A percentile compares a stretch with the other conserved stretches of the same genome.
phyloP scores from a whole-genome alignment of 2,329 filamentous ascomycete species.

The Madurella fahalii region DNA sequence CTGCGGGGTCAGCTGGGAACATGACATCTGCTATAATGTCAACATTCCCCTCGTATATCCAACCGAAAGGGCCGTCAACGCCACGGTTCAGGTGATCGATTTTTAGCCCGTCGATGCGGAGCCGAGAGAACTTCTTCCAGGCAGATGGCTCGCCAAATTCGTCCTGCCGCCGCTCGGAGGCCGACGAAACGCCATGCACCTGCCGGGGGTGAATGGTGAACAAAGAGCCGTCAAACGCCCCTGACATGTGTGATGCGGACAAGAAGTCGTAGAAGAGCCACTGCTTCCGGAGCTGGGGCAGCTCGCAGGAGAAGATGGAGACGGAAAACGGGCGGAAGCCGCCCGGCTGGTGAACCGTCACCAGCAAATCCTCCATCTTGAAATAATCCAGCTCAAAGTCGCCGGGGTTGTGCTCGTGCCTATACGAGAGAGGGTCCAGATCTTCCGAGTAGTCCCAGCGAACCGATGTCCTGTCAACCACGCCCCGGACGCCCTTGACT shows the following conservation, averaged over 20 bases:
- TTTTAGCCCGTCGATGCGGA: slow-evolving; percentile 87
- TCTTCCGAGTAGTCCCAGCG: slow-evolving; percentile 62
- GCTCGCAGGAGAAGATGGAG: slow-evolving; percentile 92
- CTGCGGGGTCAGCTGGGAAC: slow-evolving; percentile 83
- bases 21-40: slow-evolving; percentile 96
- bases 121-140: slow-evolving; percentile 94
- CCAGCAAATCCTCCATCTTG: slow-evolving; percentile 87
- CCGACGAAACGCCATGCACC: slow-evolving; percentile 72
- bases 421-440: slow-evolving; percentile 79
- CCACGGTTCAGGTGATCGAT: slow-evolving; percentile 95
- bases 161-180: slow-evolving; percentile 53
- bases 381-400: slow-evolving; percentile 98
- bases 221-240: slow-evolving; percentile 89
- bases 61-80: slow-evolving; percentile 89
- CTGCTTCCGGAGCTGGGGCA: slow-evolving; percentile 88
- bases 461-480: slow-evolving; percentile 85
- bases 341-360: slow-evolving; percentile 86
- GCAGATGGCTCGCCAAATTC: slow-evolving; percentile 62
- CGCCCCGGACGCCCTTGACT: slow-evolving; percentile 86
- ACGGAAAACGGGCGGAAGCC: slow-evolving; percentile 92
- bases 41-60: slow-evolving; percentile 96
- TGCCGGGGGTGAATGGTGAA: slow-evolving; percentile 97
- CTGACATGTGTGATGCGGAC: slow-evolving; percentile 92
- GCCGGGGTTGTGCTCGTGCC: slow-evolving; percentile 80
- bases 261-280: slow-evolving; percentile 98